Evolutionary conservation across 2,329 filamentous ascomycete genomes (phyloP), one percentile per base, ranked within the genome.

Genomic region (Cryphonectria carpinicola): DNA sequence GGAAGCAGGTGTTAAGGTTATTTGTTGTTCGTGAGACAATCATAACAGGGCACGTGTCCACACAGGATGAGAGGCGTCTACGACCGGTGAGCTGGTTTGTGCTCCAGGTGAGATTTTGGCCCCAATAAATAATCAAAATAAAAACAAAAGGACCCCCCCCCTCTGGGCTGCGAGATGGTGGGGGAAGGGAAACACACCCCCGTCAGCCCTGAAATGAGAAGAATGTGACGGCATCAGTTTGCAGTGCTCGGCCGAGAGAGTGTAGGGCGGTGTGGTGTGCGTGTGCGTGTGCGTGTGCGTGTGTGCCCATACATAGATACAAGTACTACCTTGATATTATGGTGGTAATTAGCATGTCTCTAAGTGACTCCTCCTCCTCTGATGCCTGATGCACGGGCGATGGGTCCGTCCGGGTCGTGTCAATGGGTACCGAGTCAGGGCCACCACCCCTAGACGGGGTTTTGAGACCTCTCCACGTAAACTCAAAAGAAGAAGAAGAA

Each of bases 371-470:
- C 28, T 22, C 52, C 28, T 19, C 10, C 10, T 54, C 11, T 56
- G 52, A 10, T 56, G 52, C n/a, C n/a, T 54, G 49, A 25, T 54
- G 22, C 25, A 25, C 54, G 54, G n/a, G 11, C 25, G 6, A 32
- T 58, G 54, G 54, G 54, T 8, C 54, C 54, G 5, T 32, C 54
- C 54, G 54, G 25, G n/a, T 58, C 54, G 54, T 58, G 54, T 28
- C 14, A 58, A 58, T 58, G 54, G 54, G 28, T 17, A 19, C 54
- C 54, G 54, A 58, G 54, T 58, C 54, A 58, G 54, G 54, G 25
- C 52, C 49, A 56, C 13, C 52, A 6, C 52, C 52, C 54, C 52
- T 54, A n/a, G 52, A 54, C n/a, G 10, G 52, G 52, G 52, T 14
- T 54, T 54, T 54, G 52, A 54, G 52, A 28, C 54, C 28, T 58